Conservation (phyloP, 108 stramenopile species). For the Cylindrotheca closterium region DNA sequence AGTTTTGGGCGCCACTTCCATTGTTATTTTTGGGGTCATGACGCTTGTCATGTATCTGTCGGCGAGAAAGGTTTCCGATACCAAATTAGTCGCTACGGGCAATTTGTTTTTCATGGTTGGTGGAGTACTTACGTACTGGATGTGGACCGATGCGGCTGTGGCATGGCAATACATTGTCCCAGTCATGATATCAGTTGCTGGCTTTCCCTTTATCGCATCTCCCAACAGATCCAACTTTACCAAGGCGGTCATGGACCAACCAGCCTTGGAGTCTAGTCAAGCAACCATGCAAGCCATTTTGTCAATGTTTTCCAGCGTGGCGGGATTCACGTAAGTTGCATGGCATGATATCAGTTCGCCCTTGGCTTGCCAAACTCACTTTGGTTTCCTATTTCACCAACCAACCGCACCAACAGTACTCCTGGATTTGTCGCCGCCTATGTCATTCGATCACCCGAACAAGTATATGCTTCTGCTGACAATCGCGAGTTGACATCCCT, state of each 20-base stretch:
- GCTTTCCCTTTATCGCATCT: slow-evolving; percentile 64
- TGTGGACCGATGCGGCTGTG: slow-evolving; percentile 26
- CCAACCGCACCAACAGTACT: slow-evolving; percentile 13
- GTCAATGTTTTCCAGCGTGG: slow-evolving; percentile 60
- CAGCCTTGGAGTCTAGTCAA: slow-evolving; percentile 36
- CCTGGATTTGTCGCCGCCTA: slow-evolving; percentile 66
- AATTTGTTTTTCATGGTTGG: slow-evolving; percentile 13
- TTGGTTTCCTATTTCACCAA: neutral
- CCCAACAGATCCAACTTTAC: slow-evolving; percentile 67
- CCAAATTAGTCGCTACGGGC: slow-evolving; percentile 20
- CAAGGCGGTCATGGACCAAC: slow-evolving; percentile 37
- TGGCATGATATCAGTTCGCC: no score
- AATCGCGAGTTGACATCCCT: slow-evolving; percentile 48
- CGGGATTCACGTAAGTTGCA: slow-evolving; percentile 52
- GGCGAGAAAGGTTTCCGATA: slow-evolving; percentile 16
- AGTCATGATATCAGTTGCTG: slow-evolving; percentile 33
- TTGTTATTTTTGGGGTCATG: slow-evolving; percentile 60
- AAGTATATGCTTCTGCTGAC: slow-evolving; percentile 48
- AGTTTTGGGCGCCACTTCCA: slow-evolving; percentile 49
- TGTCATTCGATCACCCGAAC: slow-evolving; percentile 58
- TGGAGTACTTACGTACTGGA: slow-evolving; percentile 26
- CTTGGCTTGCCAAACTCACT: no score
- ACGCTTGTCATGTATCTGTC: slow-evolving; percentile 23
- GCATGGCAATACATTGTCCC: slow-evolving; percentile 45
- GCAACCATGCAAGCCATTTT: slow-evolving; percentile 73